phyloP scores from a whole-genome alignment of 1,139 yeast species.

The Suhomyces kunorum region DNA sequence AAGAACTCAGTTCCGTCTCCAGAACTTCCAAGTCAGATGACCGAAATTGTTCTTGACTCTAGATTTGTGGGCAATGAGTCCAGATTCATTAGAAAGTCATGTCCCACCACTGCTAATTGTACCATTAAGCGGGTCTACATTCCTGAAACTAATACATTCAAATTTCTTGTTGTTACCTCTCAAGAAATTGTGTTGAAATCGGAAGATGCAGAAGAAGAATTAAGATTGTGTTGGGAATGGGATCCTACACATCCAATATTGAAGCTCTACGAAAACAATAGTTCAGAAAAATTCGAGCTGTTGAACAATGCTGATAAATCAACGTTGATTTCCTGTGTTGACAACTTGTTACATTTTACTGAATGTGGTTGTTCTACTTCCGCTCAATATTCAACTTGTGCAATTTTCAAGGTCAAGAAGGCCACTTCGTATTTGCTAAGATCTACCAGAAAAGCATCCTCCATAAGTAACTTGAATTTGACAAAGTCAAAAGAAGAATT shows the following conservation, averaged over 20 bases:
- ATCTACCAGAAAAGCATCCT: slow-evolving; percentile 56
- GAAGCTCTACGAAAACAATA: slow-evolving; percentile 42
- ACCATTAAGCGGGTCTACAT: slow-evolving; percentile 56
- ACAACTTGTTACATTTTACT: slow-evolving; percentile 54
- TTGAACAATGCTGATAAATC: slow-evolving; percentile 53
- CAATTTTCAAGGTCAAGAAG: slow-evolving; percentile 60
- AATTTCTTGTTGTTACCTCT: slow-evolving; percentile 60
- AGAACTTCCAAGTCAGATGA: slow-evolving; percentile 5
- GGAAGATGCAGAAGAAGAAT: slow-evolving; percentile 49
- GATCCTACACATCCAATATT: slow-evolving; percentile 74
- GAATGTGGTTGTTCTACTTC: slow-evolving; percentile 68
- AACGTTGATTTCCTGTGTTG: slow-evolving; percentile 58
- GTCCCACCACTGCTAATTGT: slow-evolving; percentile 67
- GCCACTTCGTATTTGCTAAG: slow-evolving; percentile 58
- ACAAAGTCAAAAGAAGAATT: slow-evolving; percentile 45
- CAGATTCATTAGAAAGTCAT: slow-evolving; percentile 73
- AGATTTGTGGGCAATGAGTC: slow-evolving; percentile 77
- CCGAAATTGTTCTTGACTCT: slow-evolving; percentile 72
- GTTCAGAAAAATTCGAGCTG: slow-evolving; percentile 46
- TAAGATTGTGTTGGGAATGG: slow-evolving; percentile 89
- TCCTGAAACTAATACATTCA: slow-evolving; percentile 45
- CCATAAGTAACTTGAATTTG: slow-evolving; percentile 39
- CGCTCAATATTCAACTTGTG: slow-evolving; percentile 46
- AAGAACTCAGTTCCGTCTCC: slow-evolving; percentile 40
- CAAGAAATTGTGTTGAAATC: slow-evolving; percentile 46